Conservation (phyloP, 2,329 filamentous ascomycete genomes). For the Sphaerostilbella broomeana region DNA sequence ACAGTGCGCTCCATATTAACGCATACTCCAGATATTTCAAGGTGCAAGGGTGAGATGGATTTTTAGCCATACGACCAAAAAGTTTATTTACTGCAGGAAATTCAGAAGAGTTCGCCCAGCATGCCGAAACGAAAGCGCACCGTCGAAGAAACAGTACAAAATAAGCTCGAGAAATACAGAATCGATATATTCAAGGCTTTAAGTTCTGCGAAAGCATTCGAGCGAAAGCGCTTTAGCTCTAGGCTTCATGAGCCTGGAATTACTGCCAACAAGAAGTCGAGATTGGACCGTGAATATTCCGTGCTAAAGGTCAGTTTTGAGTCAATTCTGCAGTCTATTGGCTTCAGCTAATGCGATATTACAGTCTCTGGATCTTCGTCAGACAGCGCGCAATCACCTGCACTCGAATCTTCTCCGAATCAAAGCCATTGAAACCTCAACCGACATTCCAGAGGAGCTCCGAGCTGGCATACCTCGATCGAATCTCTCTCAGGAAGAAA, state of each 20-base stretch:
- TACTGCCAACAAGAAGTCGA: slow-evolving; percentile 43
- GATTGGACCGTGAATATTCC: slow-evolving; percentile 55
- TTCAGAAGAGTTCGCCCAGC: slow-evolving; percentile 9
- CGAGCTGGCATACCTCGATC: slow-evolving; percentile 43
- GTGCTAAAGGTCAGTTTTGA: slow-evolving; percentile 43
- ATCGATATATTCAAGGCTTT: slow-evolving; percentile 60
- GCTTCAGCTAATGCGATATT: neutral
- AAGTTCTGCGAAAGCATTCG: slow-evolving; percentile 67
- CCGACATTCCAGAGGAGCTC: slow-evolving; percentile 44
- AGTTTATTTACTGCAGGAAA: neutral
- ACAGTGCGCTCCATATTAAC: too few relatives aligned
- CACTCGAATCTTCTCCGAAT: slow-evolving; percentile 48
- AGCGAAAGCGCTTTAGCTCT: slow-evolving; percentile 68
- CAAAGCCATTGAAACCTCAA: slow-evolving; percentile 45
- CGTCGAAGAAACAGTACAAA: slow-evolving; percentile 38
- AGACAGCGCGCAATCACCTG: slow-evolving; percentile 50
- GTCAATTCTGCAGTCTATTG: neutral
- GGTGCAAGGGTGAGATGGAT: neutral
- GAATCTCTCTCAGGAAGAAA: slow-evolving; percentile 46
- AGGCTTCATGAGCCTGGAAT: slow-evolving; percentile 43
- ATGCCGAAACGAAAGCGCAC: slow-evolving; percentile 56
- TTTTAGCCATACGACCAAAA: neutral
- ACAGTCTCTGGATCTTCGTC: slow-evolving; percentile 51
- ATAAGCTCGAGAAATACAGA: slow-evolving; percentile 47
- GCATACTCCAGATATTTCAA: neutral